These are phyloP conservation scores for Rossbeevera mucosa DNA, from an alignment of 768 basidiomycete genomes.

Conservation along the genomic window DNA sequence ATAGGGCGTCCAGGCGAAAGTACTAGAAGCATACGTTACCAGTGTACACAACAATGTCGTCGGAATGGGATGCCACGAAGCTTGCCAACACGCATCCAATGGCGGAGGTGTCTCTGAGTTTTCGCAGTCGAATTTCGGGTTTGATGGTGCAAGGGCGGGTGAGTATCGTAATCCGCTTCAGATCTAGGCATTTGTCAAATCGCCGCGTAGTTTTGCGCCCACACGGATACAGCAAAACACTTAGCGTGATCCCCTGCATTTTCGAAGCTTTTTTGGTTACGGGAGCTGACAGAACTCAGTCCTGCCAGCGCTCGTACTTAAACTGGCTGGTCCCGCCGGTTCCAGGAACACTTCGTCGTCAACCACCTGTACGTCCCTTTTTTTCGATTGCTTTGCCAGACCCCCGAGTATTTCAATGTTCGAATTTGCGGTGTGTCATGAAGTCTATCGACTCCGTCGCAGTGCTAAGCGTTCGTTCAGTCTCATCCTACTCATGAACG, in stretches of 20 bases:
- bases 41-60: no score
- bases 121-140: not conserved
- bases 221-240: conserved; percentile 4
- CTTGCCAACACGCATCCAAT: no score
- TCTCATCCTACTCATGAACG: conserved; percentile 9
- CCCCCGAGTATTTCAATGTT: conserved; percentile 1
- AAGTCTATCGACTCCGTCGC: not conserved
- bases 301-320: conserved; percentile 17
- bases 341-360: not conserved
- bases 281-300: conserved; percentile 16
- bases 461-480: conserved; percentile 8
- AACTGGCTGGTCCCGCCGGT: not conserved
- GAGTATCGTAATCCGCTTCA: conserved; percentile 15
- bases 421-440: conserved; percentile 9
- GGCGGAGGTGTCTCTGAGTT: no score
- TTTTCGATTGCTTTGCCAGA: not conserved
- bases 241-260: conserved; percentile 2
- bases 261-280: conserved; percentile 13
- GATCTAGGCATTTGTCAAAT: conserved; percentile 2
- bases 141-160: conserved; percentile 3
- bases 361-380: not conserved
- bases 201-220: conserved; percentile 8
- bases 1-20: not conserved
- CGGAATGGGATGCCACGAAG: not conserved
- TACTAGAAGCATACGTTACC: not conserved